Evolutionary conservation across 164 flowering plant genomes (phyloP), one percentile per base, ranked within the genome.

Genomic region (Tinospora cordifolia): DNA sequence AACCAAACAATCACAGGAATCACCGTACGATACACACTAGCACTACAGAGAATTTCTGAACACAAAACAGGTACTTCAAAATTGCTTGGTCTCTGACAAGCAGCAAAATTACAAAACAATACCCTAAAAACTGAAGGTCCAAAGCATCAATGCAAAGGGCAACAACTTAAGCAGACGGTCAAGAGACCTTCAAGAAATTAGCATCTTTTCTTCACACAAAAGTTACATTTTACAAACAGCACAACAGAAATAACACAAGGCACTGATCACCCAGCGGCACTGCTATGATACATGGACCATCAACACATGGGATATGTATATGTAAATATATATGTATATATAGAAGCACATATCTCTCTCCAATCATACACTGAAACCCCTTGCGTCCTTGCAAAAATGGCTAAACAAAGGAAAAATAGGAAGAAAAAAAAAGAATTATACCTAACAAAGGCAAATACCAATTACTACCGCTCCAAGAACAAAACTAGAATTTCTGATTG

Each of bases 201-300:
- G 41, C 5, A 26, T 65, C 24, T 63, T 72, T 65, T 75, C 63
- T 72, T 71, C 81, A 78, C 81, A 75, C 80, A 70, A 78, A 72
- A 69, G 74, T 79, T 79, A 70, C 76, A 79, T 78, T 72, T 73
- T 78, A 78, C 78, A 78, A 75, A 60, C 75, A 63, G 63, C 67
- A 63, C 34, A 63, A 47, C 26, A 57, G 44, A 72, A 72, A 72
- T 66, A 75, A 78, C 80, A 78, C 74, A 70, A 72, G 66, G 65
- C 64, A 67, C 34, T 46, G 64, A 47, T 67, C 30, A 47, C 73
- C 44, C 64, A 60, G 58, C 38, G 30, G 54, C 39, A 63, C 34
- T 68, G 49, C 75, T 78, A 78, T 78, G 76, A 78, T 78, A 78
- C 78, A 78, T 41, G 70, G 70, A 62, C 72, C 69, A 65, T 73